These are phyloP conservation scores for Naganishia vaughanmartiniae DNA, from an alignment of 768 basidiomycete species.

Conservation along the genomic window DNA sequence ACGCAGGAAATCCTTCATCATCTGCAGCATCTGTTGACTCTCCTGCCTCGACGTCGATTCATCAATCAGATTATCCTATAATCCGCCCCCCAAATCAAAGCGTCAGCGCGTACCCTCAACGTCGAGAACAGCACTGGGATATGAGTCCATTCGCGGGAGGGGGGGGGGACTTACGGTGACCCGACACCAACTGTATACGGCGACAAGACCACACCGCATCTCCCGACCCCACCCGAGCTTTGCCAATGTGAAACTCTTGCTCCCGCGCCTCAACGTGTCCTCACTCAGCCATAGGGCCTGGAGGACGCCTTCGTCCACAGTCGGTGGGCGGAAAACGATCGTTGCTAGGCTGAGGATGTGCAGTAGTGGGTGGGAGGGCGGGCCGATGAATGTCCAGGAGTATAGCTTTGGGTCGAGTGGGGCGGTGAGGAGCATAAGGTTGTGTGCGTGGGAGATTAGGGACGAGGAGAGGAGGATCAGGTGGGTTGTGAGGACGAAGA, in stretches of 20 bases:
- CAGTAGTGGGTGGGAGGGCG: slow-evolving; percentile 37
- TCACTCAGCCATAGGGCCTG: slow-evolving; percentile 36
- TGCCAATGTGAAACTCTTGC: slow-evolving; percentile 49
- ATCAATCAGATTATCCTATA: slow-evolving; percentile 45
- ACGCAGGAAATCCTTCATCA: slow-evolving; percentile 24
- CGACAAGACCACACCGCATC: slow-evolving; percentile 46
- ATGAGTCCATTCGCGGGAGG: neutral
- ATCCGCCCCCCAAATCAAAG: slow-evolving; percentile 2
- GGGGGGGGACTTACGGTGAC: slow-evolving; percentile 37
- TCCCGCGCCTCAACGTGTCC: slow-evolving; percentile 43
- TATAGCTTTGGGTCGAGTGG: slow-evolving; percentile 54
- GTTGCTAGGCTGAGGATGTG: slow-evolving; percentile 42
- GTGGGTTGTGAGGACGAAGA: slow-evolving; percentile 46
- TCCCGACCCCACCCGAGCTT: slow-evolving; percentile 49
- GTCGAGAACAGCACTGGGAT: slow-evolving; percentile 22
- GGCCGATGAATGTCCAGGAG: slow-evolving; percentile 37
- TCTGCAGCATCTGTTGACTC: neutral
- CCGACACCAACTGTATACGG: slow-evolving; percentile 49
- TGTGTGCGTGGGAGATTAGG: slow-evolving; percentile 55
- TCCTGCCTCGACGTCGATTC: slow-evolving; percentile 13
- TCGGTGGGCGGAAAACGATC: slow-evolving; percentile 41
- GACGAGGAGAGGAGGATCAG: slow-evolving; percentile 43
- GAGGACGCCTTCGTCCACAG: slow-evolving; percentile 34
- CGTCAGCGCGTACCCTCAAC: neutral
- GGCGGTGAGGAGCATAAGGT: slow-evolving; percentile 66